Evolutionary conservation across 345 rosid genomes (phyloP), one percentile per base, ranked within the genome.

Genomic region (Syzygium aromaticum): DNA sequence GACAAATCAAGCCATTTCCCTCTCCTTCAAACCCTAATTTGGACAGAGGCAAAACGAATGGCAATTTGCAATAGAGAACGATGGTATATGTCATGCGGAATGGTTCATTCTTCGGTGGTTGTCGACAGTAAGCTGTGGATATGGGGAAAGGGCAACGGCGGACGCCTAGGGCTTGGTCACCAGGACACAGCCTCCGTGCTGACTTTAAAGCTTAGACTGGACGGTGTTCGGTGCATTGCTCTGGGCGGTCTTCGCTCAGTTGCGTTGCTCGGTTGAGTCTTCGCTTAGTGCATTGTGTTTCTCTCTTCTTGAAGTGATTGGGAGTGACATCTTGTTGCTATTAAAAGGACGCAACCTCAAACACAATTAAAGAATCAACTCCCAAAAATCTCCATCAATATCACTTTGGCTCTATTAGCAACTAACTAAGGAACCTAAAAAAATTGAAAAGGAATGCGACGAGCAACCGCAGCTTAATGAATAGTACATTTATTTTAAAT

Each of bases 141-240:
- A 84, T 95, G 98, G 99, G 98, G 99, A 2, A 96, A 94, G 92
- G 98, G 99, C 19, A 98, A 95, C 73, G 98, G 98, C 28, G 96
- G 98, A 25, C 93, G 98, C 63, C 91, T 97, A 61, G 98, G 98
- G 53, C 93, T 97, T 84, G 98, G 98, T 15, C 97, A 93, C 43
- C 99, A 97, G 89, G 88, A 94, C 89, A 88, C 97, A 9, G 91
- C 91, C 1, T 95, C 94, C 89, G 88, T 93, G n/a, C 98, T 98
- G 1, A 95, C 92, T 21, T 54, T 91, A 54, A 96, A 94, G 87
- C 97, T 95, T 51, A 87, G 91, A 80, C 88, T 94, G 86, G 97
- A 93, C 30, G 91, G 91, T 77, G 94, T 91, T 90, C 90, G 89
- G 40, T 89, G 88, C 77, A 22, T 94, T 54, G 97, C 97, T 89